These are phyloP conservation scores for Pseudogymnoascus sp. DNA, from an alignment of 2,329 filamentous ascomycete species.

Conservation along the genomic window DNA sequence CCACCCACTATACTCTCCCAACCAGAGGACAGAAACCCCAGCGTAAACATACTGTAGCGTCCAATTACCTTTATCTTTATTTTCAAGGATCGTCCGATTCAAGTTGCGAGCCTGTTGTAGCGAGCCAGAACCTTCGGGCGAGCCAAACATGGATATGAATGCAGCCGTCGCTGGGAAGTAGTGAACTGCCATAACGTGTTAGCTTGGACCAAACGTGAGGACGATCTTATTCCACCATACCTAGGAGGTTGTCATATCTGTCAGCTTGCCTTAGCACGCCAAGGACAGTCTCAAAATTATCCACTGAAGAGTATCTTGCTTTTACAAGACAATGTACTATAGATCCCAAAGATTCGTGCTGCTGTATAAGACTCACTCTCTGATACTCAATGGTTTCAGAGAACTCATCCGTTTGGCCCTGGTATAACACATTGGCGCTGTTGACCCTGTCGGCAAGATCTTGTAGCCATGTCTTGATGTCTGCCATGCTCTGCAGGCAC, in stretches of 20 bases:
- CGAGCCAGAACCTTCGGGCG: conserved; percentile 62
- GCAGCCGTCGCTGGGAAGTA: conserved; percentile 72
- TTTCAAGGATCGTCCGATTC: conserved; percentile 59
- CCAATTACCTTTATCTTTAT: conserved; percentile 64
- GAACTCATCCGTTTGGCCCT: conserved; percentile 53
- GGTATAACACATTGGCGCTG: conserved; percentile 67
- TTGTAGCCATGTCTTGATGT: conserved; percentile 70
- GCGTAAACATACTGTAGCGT: conserved; percentile 68
- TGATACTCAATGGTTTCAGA: conserved; percentile 76
- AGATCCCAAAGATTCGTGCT: conserved; percentile 83
- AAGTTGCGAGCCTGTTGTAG: conserved; percentile 64
- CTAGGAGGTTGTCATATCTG: conserved; percentile 62
- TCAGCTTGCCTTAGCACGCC: conserved; percentile 61
- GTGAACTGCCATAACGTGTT: conserved; percentile 50
- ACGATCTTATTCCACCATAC: conserved; percentile 29
- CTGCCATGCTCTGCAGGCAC: conserved; percentile 68
- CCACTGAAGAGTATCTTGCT: conserved; percentile 58
- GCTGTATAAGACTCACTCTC: conserved; percentile 69
- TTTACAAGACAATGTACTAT: conserved; percentile 74
- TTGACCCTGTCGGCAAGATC: conserved; percentile 69
- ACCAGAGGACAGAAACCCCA: conserved; percentile 75
- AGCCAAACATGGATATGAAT: conserved; percentile 71
- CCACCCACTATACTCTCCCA: conserved; percentile 86
- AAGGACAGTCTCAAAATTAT: conserved; percentile 70
- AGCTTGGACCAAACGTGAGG: conserved; percentile 13